A percentile compares a stretch with the other conserved stretches of the same genome.
These are phyloP conservation scores for Noccaea bulbosa DNA, from an alignment of 345 rosid genomes.

Conservation along the genomic window DNA sequence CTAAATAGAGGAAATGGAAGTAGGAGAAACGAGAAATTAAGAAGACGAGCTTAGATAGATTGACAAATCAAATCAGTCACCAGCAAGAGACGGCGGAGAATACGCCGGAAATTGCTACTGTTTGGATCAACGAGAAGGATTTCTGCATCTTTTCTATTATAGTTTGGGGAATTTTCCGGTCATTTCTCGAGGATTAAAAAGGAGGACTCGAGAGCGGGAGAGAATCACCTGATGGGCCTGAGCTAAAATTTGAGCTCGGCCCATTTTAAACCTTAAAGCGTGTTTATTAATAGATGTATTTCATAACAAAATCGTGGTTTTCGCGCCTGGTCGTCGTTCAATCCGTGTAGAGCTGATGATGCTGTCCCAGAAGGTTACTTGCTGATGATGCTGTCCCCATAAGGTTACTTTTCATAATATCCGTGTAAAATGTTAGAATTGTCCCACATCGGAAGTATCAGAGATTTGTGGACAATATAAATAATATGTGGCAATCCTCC, in stretches of 20 bases:
- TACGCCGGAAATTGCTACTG: conserved; percentile 70
- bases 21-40: neutral
- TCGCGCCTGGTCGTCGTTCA: too few species aligned
- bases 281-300: too few species aligned
- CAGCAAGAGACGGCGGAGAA: conserved; percentile 87
- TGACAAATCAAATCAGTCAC: conserved; percentile 33
- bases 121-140: conserved; percentile 71
- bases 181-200: conserved; percentile 5
- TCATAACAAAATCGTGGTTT: too few species aligned
- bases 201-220: conserved; percentile 18
- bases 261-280: neutral
- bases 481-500: too few species aligned
- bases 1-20: neutral
- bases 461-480: too few species aligned
- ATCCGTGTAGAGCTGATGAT: too few species aligned
- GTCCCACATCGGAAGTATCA: too few species aligned
- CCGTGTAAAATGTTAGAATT: too few species aligned
- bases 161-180: neutral
- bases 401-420: too few species aligned
- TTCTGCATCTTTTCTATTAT: conserved; percentile 51
- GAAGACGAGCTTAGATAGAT: neutral
- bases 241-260: neutral
- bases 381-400: too few species aligned
- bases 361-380: too few species aligned
- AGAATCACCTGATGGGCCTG: conserved; percentile 25